phyloP scores from a whole-genome alignment of 2,329 filamentous ascomycete genomes.

The Cytospora schulzeri region DNA sequence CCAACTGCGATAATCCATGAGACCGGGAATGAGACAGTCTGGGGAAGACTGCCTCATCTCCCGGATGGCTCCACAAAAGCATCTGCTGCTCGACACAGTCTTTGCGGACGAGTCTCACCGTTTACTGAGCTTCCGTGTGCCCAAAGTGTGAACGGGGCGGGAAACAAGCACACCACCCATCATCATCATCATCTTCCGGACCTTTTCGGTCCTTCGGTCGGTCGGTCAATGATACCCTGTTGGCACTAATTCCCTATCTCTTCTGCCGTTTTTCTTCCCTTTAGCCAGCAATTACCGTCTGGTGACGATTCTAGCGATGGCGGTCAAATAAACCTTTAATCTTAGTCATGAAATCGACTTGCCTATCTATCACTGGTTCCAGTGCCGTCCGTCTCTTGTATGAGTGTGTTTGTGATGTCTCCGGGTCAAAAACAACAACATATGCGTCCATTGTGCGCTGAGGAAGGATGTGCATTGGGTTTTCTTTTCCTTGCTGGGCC shows the following conservation, averaged over 20 bases:
- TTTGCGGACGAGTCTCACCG: too few species aligned
- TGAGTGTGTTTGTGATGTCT: background rate
- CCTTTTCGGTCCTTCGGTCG: too few species aligned
- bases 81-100: too few species aligned
- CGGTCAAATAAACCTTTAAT: conserved; percentile 5
- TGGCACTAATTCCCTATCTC: background rate
- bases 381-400: background rate
- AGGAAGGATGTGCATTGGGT: background rate
- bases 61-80: background rate
- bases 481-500: background rate
- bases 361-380: background rate
- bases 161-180: too few species aligned
- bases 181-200: too few species aligned
- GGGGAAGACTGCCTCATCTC: too few species aligned
- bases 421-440: background rate
- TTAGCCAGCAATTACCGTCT: background rate
- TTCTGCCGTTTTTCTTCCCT: conserved; percentile 11
- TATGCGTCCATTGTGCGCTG: background rate
- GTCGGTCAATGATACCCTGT: background rate
- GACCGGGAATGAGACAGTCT: background rate
- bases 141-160: too few species aligned
- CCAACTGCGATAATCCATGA: background rate
- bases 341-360: conserved; percentile 17
- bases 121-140: too few species aligned
- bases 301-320: conserved; percentile 13